Base-by-base conservation (phyloP, 768 basidiomycete species). In the Leucocoprinus birnbaumii region DNA sequence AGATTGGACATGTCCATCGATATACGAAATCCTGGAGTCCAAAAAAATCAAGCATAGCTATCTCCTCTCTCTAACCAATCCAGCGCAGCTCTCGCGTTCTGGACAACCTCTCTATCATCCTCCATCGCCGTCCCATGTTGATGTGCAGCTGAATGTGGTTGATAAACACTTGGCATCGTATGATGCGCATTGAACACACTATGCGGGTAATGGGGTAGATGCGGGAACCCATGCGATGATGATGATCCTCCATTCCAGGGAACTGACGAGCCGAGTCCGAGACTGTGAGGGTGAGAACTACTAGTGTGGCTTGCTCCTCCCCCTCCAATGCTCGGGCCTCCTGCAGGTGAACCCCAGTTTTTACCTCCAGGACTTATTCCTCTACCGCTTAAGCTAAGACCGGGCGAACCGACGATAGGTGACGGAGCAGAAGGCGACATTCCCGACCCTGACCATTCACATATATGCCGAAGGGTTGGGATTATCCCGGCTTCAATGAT, bases 101-200 rank as follows among this genome's bases (percentile, higher is more conserved):
- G 77, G 50, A 81, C 75, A 16, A 86, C 81, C 56, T 86, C 82
- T 62, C 71, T 71, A 62, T 87, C 85, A 37, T 83, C 83, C 57
- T 86, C 85, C 54, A 78, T 67, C 14, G 73, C 70, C 51, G 74
- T 71, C 51, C 68, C 70, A 47, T 74, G 66, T 2, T 65, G 65
- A 48, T 61, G 61, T 11, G 58, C 48, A 11, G 54, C 55, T 14
- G 53, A 44, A 42, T 57, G 43, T 38, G 25, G 53, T 13, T 54
- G 52, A 45, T 42, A 62, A 57, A 51, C 26, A n/a, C 51, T 60
- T 35, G 41, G 41, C 19, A 37, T 40, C 41, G 50, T 25, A 49
- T 57, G 57, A 16, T 53, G 52, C 11, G 25, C 11, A 31, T 31
- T 31, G 11, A 31, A 31, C 31, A 31, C 31, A 11, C 31, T 25